Conservation (phyloP, 768 basidiomycete species). For the Tylopilus rubrobrunneus region DNA sequence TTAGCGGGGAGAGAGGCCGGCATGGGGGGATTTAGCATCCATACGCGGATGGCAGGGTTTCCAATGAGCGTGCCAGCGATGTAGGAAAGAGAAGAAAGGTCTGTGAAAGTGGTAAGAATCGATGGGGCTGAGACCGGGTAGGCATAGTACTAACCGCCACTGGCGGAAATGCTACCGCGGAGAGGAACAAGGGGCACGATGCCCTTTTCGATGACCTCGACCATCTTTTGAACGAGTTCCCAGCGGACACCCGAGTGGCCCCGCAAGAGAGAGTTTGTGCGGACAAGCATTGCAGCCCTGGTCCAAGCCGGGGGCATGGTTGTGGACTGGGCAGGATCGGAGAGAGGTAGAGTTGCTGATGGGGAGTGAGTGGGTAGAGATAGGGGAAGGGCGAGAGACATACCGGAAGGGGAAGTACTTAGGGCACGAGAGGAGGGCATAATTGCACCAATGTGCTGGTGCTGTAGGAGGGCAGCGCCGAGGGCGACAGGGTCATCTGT, state of each 20-base stretch:
- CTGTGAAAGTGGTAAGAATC: slow-evolving; percentile 31
- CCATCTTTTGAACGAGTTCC: slow-evolving; percentile 78
- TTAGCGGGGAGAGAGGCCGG: slow-evolving; percentile 2
- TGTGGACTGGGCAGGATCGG: slow-evolving; percentile 60
- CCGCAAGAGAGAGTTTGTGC: slow-evolving; percentile 85
- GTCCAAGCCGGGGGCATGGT: slow-evolving; percentile 89
- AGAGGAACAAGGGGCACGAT: slow-evolving; percentile 80
- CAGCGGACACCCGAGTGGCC: slow-evolving; percentile 85
- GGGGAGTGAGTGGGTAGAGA: background rate
- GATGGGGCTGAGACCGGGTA: background rate
- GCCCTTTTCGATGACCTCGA: slow-evolving; percentile 62
- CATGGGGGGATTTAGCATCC: slow-evolving; percentile 37
- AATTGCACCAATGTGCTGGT: slow-evolving; percentile 69
- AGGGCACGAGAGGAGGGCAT: slow-evolving; percentile 49
- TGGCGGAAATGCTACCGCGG: slow-evolving; percentile 79
- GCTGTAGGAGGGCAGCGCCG: slow-evolving; percentile 80
- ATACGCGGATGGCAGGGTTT: slow-evolving; percentile 75
- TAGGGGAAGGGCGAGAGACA: background rate
- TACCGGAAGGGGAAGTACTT: background rate
- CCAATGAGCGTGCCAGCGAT: slow-evolving; percentile 79
- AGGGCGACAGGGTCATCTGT: slow-evolving; percentile 71
- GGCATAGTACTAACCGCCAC: slow-evolving; percentile 52
- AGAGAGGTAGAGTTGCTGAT: slow-evolving; percentile 51
- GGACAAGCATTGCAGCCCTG: slow-evolving; percentile 80
- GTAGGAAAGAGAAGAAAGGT: slow-evolving; percentile 78